Conservation (phyloP, 208 protist genomes). For the Endotrypanum monterogeii region DNA sequence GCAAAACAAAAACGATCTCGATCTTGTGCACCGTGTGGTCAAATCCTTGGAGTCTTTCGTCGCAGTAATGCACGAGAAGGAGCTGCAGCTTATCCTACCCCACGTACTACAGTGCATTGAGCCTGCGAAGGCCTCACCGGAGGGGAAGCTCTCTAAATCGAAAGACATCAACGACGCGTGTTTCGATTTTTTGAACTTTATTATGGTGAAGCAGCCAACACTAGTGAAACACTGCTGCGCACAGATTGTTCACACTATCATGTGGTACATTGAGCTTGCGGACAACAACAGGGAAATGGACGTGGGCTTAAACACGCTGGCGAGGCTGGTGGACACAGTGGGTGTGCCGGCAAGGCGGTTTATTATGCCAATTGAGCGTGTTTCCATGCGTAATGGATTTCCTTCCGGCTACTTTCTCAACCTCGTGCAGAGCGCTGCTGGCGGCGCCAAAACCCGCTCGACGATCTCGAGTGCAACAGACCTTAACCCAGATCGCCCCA, state of each 20-base stretch:
- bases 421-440: conserved; percentile 60
- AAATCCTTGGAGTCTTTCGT: conserved; percentile 87
- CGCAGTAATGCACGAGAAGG: conserved; percentile 85
- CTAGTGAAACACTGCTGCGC: conserved; percentile 86
- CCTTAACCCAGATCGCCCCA: conserved; percentile 71
- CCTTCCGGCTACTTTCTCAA: conserved; percentile 62
- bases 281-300: conserved; percentile 80
- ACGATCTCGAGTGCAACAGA: conserved; percentile 37
- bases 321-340: conserved; percentile 72
- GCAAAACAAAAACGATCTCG: conserved; percentile 85
- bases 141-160: conserved; percentile 43
- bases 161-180: conserved; percentile 87
- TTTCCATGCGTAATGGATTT: conserved; percentile 73
- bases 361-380: conserved; percentile 71
- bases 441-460: conserved; percentile 46
- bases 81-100: conserved; percentile 82
- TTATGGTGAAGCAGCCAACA: conserved; percentile 77
- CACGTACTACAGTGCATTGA: conserved; percentile 92
- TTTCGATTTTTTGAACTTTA: conserved; percentile 85
- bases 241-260: conserved; percentile 86
- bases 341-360: conserved; percentile 76
- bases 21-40: conserved; percentile 79
- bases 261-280: conserved; percentile 87
- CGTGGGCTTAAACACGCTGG: conserved; percentile 74
- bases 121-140: conserved; percentile 49